These are phyloP conservation scores for Eucalyptus rudis DNA, from an alignment of 345 rosid genomes.

Conservation along the genomic window DNA sequence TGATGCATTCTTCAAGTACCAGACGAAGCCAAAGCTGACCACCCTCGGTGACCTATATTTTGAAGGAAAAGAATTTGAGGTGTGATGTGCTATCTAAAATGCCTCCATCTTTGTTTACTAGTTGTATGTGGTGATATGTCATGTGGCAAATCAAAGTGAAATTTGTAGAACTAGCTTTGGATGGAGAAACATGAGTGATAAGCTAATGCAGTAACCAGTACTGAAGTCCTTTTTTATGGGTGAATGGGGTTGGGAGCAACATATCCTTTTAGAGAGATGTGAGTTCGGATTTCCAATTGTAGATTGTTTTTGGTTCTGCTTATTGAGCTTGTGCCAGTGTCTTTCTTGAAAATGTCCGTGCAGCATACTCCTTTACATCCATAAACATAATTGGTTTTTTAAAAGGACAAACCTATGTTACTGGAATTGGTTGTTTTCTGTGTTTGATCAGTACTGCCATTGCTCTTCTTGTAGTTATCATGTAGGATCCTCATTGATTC, in stretches of 20 bases:
- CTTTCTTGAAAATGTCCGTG: background rate
- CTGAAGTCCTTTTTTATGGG: background rate
- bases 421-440: background rate
- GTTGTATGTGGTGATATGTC: background rate
- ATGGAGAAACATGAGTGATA: background rate
- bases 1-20: slow-evolving; percentile 98
- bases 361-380: background rate
- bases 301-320: background rate
- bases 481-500: background rate
- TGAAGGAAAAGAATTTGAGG: slow-evolving; percentile 99
- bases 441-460: background rate
- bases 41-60: slow-evolving; percentile 87
- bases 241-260: background rate
- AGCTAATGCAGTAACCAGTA: background rate
- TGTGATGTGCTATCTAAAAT: background rate
- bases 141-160: background rate
- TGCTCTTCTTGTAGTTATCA: background rate
- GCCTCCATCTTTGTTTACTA: background rate
- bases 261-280: background rate
- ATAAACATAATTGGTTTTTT: background rate
- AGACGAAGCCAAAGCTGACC: slow-evolving; percentile 94
- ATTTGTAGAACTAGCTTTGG: background rate
- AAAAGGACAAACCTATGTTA: background rate
- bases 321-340: background rate
- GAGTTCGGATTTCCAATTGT: background rate